Base-by-base conservation (phyloP, 2,329 filamentous ascomycete species). In the Colletotrichum sp. region DNA sequence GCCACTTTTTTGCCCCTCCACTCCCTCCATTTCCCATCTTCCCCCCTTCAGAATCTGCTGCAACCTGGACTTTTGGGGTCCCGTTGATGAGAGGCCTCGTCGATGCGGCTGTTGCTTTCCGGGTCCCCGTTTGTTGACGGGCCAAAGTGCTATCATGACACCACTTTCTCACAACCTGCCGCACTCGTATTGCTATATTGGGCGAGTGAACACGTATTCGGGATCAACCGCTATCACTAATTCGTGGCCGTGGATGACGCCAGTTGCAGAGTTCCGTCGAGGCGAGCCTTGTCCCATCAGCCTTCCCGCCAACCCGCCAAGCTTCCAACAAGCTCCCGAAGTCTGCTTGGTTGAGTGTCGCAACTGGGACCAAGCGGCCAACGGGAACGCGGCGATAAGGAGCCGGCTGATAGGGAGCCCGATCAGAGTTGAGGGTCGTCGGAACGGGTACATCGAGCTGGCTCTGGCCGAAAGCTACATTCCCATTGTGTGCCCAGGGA, bases 361-460 rank as follows among this genome's bases (percentile, higher is more conserved):
- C 59, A 49, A 52, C 55, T 52, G 63, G 15, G 21, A 39, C 32
- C 21, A 21, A 26, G 39, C 59, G 70, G 28, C 73, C 73, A 76
- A 76, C 73, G 36, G 64, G 59, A 76, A 69, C 30, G 57, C 65
- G 4, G 64, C 74, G 71, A 76, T 76, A 74, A 69, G 65, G 49
- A 9, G 28, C 26, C 32, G 32, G 15, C 21, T 26, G 74, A 69
- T 69, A 76, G 74, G 24, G 12, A 39, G 15, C 34, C 28, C 59
- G 49, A 65, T 49, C 59, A 62, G 36, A 55, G 69, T 67, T 75
- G 64, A 57, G 62, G 39, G 70, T 60, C 57, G 21, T 57, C 69
- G 64, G 69, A 73, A 73, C 28, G 64, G 70, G 73, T 65, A 73
- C 73, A 36, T 76, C 59, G 24, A 66, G 57, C 63, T 66, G 34